Conservation (phyloP, 1,284 basidiomycete genomes). For the Butyriboletus appendiculatus region DNA sequence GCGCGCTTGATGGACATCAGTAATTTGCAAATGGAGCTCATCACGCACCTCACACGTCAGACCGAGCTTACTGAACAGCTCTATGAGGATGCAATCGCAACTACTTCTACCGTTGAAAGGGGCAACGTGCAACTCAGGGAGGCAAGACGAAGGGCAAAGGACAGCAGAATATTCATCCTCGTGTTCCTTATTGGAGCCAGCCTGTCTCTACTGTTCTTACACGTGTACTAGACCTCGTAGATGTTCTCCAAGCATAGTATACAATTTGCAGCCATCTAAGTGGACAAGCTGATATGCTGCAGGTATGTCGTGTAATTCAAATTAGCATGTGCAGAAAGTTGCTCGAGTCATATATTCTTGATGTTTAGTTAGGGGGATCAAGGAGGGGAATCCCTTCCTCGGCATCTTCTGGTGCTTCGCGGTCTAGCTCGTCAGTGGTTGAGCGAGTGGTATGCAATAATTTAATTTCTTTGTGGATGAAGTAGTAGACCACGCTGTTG, state of each 20-base stretch:
- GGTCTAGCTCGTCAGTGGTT: constrained; percentile 55
- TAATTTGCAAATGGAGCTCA: constrained; percentile 85
- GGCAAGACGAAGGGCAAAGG: constrained; percentile 78
- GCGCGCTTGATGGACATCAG: constrained; percentile 88
- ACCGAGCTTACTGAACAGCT: constrained; percentile 89
- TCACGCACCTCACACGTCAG: constrained; percentile 83
- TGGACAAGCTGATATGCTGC: neutral
- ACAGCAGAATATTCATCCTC: constrained; percentile 81
- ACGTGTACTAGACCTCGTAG: constrained; percentile 59
- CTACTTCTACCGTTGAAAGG: constrained; percentile 80
- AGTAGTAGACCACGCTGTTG: constrained; percentile 60
- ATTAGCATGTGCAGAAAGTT: neutral
- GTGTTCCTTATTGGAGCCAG: constrained; percentile 88
- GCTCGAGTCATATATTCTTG: neutral
- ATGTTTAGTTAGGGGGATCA: neutral
- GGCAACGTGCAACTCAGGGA: constrained; percentile 86
- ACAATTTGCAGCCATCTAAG: constrained; percentile 4
- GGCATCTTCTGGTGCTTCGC: constrained; percentile 62
- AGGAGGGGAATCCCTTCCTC: constrained; percentile 67
- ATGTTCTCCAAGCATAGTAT: constrained; percentile 1
- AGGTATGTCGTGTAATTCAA: constrained; percentile 1
- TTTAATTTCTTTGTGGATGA: constrained; percentile 62
- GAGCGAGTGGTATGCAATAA: constrained; percentile 51
- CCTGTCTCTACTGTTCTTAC: constrained; percentile 83
- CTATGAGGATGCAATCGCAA: constrained; percentile 86